Conservation (phyloP, 2,329 filamentous ascomycete genomes). For the Chaetothyriales sp. region DNA sequence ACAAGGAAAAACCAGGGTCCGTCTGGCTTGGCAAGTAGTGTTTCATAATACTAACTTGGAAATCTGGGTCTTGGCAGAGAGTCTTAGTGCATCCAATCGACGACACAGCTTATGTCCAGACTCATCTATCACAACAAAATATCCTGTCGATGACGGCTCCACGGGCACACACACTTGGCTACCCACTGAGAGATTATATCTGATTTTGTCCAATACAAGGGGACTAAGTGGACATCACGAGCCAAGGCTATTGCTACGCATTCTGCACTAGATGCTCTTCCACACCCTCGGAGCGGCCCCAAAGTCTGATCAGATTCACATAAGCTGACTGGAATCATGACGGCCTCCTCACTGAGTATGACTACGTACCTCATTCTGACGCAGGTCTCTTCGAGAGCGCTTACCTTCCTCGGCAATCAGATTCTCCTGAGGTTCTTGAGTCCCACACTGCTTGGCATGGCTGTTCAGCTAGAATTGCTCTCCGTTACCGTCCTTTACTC, state of each 20-base stretch:
- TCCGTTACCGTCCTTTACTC: slow-evolving; percentile 92
- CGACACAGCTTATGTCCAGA: no score
- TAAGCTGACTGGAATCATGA: not conserved
- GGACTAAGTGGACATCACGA: not conserved
- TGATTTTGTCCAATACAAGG: no score
- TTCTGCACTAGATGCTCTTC: not conserved
- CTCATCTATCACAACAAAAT: no score
- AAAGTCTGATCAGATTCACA: not conserved
- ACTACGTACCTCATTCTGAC: slow-evolving; percentile 77
- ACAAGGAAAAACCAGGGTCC: no score
- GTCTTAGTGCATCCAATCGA: no score
- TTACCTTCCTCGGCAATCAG: slow-evolving; percentile 90
- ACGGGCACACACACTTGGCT: no score
- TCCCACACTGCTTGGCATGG: slow-evolving; percentile 68
- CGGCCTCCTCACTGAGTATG: not conserved
- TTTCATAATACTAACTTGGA: no score
- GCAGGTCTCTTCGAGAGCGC: slow-evolving; percentile 70
- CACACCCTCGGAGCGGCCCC: no score
- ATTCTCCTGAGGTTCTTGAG: slow-evolving; percentile 77
- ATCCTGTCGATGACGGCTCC: no score
- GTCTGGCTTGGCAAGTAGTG: no score
- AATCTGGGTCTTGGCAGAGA: no score
- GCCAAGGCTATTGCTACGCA: not conserved
- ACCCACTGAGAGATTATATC: no score
- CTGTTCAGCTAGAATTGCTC: slow-evolving; percentile 83